Evolutionary conservation across 805 yeast species (phyloP).

Genomic region (Candida jianshihensis): DNA sequence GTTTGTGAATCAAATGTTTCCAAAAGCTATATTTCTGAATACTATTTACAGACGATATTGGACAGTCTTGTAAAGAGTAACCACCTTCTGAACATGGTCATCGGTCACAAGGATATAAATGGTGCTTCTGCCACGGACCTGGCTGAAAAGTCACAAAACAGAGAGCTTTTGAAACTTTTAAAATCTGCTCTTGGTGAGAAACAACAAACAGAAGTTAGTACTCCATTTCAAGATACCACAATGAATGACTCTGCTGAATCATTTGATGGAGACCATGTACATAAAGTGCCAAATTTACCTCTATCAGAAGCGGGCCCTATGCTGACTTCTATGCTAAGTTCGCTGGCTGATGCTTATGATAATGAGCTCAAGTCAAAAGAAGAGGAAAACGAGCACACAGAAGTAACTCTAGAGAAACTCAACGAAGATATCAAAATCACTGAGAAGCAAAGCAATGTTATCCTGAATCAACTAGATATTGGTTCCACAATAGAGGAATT

Average conservation of each 20-base stretch:
- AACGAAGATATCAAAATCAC: slow-evolving; percentile 32
- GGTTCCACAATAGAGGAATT: slow-evolving; percentile 16
- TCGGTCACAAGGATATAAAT: slow-evolving; percentile 70
- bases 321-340: slow-evolving; percentile 31
- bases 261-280: slow-evolving; percentile 1
- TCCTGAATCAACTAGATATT: slow-evolving; percentile 15
- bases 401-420: slow-evolving; percentile 33
- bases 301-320: slow-evolving; percentile 22
- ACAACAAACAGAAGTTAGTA: slow-evolving; percentile 2
- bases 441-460: slow-evolving; percentile 26
- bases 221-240: slow-evolving; percentile 9
- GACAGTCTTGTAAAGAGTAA: slow-evolving; percentile 33
- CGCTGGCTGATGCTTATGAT: slow-evolving; percentile 47
- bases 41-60: slow-evolving; percentile 47
- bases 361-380: slow-evolving; percentile 47
- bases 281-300: slow-evolving; percentile 17
- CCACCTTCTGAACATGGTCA: slow-evolving; percentile 44
- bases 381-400: slow-evolving; percentile 44
- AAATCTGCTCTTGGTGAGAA: slow-evolving; percentile 22
- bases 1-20: slow-evolving; percentile 45
- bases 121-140: slow-evolving; percentile 87
- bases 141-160: slow-evolving; percentile 53
- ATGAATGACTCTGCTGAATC: neutral
- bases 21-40: slow-evolving; percentile 42
- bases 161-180: slow-evolving; percentile 35